Evolutionary conservation across 2,329 filamentous ascomycete species (phyloP), one percentile per base, ranked within the genome.

Genomic region (Penicillium digitatum): DNA sequence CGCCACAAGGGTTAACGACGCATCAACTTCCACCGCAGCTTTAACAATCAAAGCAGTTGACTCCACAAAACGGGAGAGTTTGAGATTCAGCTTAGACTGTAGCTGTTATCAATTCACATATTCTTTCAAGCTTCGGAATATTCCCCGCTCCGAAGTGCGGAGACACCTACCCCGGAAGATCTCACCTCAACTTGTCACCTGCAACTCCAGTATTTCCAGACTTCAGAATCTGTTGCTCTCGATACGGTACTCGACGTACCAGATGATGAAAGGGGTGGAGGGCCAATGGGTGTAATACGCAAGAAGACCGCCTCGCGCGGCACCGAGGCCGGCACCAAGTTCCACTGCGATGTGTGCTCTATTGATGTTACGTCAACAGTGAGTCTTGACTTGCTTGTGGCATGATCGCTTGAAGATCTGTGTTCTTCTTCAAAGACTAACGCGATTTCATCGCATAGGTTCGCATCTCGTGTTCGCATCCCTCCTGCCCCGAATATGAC

Each of bases 291-390:
- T 66, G 88, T 96, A 69, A 96, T 96, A 72, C 88, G 92, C 72
- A 96, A 96, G 81, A 96, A 96, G 79, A 94, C 90, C 57, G 89
- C 88, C 63, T 86, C 87, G 52, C 82, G 89, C 69, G 90, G 89
- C 60, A 90, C 88, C 48, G 90, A 96, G 71, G 91, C 89, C 45
- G 89, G 89, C 60, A 89, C 91, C 31, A 96, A 97, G 73, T 99
- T 95, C 73, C 90, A 97, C 62, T 99, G 94, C 79, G 95, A 99
- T 74, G 87, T 95, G 56, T 99, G 94, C 74, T 95, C 90, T 42
- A 90, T 90, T 55, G 94, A 99, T 73, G 95, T 99, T 64, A 99
- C 94, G 44, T 94, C 92, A 5, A 99, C 94, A 44, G 94, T 95
- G 82, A 69, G 87, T 57, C 9, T 34, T 16, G 26, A 42, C 14